Evolutionary conservation across 495 filamentous ascomycete genomes (phyloP), one percentile per base, ranked within the genome.

Genomic region (Penicillium mononematosum): DNA sequence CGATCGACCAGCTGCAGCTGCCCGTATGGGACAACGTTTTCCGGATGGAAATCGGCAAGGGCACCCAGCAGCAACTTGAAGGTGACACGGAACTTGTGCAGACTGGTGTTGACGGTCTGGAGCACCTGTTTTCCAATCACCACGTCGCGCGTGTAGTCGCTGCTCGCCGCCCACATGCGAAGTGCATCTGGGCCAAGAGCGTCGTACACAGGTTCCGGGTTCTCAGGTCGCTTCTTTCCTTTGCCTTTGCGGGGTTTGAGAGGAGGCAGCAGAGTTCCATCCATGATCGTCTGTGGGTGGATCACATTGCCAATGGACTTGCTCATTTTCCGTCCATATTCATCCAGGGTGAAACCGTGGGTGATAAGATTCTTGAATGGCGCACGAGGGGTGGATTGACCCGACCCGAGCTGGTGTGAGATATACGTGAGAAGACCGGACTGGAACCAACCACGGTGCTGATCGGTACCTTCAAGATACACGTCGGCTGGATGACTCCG

Each of bases 401-500:
- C 66, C 8, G 70, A 72, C 16, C 75, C 71, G n/a, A 75, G 68
- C 47, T 85, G 83, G 38, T 81, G 76, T 3, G 87, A 82, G 24
- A 93, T 82, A 56, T 87, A 82, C 0, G 94, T 99, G 39, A 99
- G 82, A n/a, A 99, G 83, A 48, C 90, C 92, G n/a, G 92, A 96
- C 72, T 99, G 94, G 71, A 99, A 99, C 94, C 94, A 99, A 7
- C 94, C 94, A 41, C 94, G 88, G 68, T 97, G 93, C 65, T 99
- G 94, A 69, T 99, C 94, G 3, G 84, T 87, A 25, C 94, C 94
- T 76, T 99, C 94, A 5, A 98, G 79, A 65, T 96, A 98, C 31
- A 97, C 80, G 68, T 98, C 92, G 1, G 91, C 90, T 22, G 84
- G 81, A 20, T 79, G 76, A 29, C 74, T 71, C 51, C 84, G 79